Evolutionary conservation across 805 yeast species (phyloP), one percentile per base, ranked within the genome.

Genomic region (Clavispora phyllophila): DNA sequence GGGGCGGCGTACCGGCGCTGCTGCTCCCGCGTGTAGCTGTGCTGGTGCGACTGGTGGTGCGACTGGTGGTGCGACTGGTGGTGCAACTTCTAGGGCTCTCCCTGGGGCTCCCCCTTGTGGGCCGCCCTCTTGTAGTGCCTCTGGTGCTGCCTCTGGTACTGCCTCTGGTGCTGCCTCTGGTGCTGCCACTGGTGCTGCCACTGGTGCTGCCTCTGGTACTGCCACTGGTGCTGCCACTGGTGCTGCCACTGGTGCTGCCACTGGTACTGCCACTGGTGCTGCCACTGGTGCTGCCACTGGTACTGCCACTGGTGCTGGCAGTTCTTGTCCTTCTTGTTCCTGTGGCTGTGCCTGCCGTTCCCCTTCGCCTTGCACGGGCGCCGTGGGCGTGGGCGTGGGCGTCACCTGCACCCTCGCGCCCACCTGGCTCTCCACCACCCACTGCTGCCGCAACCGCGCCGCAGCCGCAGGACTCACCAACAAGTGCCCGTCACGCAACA

Each of bases 391-490:
- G n/a, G n/a, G n/a, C n/a, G n/a, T n/a, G n/a, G n/a, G n/a, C n/a
- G n/a, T n/a, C n/a, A n/a, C n/a, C n/a, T n/a, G n/a, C n/a, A n/a
- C n/a, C n/a, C n/a, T n/a, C n/a, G n/a, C n/a, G 12, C 23, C 36
- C 14, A 4, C 9, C 19, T 18, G 23, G 8, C 23, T 22, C n/a
- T 15, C n/a, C 20, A 22, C 28, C 7, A 35, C 19, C 19, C 37
- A 15, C 20, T 20, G 27, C 36, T 26, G 33, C 33, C 33, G 33
- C 24, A 48, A 29, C 18, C 38, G 42, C 18, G 36, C 37, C 29
- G 35, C 27, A 10, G 44, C 50, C 12, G 36, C 32, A 1, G 48
- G 42, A 14, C 46, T 45, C 20, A 50, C 20, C 28, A 41, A 18
- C n/a, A 47, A 19, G 13, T 27, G 24, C 9, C 45, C 47, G 12